Evolutionary conservation across 1,284 basidiomycete genomes (phyloP).

Genomic region (Tetrapyrgos nigripes): DNA sequence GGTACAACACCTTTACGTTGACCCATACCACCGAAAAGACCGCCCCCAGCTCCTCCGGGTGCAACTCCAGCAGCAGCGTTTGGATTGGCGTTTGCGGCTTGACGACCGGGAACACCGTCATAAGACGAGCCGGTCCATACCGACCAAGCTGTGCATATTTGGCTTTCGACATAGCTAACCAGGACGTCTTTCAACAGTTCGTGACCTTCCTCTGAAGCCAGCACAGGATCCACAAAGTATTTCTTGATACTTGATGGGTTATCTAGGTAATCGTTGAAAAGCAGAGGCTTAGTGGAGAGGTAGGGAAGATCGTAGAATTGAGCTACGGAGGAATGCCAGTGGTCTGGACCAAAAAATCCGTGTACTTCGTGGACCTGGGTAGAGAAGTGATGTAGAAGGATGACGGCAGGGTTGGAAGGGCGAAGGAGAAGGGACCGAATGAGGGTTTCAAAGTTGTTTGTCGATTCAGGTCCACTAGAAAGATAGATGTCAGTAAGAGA

Average conservation of each 20-base stretch:
- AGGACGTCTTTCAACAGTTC: slow-evolving; percentile 86
- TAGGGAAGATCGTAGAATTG: slow-evolving; percentile 97
- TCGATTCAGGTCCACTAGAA: slow-evolving; percentile 47
- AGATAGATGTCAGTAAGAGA: background rate
- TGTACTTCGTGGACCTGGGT: slow-evolving; percentile 81
- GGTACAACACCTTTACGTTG: slow-evolving; percentile 66
- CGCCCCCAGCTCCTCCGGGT: slow-evolving; percentile 47
- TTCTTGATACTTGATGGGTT: slow-evolving; percentile 77
- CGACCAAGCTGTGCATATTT: slow-evolving; percentile 86
- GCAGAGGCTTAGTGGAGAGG: slow-evolving; percentile 81
- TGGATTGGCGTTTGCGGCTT: slow-evolving; percentile 73
- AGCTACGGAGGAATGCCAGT: slow-evolving; percentile 87
- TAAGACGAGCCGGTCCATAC: slow-evolving; percentile 71
- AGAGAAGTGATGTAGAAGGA: slow-evolving; percentile 92
- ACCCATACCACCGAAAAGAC: slow-evolving; percentile 78
- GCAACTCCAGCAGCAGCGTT: slow-evolving; percentile 42
- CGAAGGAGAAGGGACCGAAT: slow-evolving; percentile 89
- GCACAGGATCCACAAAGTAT: slow-evolving; percentile 80
- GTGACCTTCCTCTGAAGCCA: slow-evolving; percentile 59
- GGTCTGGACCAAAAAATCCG: slow-evolving; percentile 88
- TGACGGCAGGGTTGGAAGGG: slow-evolving; percentile 86
- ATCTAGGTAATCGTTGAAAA: slow-evolving; percentile 84
- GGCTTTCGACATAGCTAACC: slow-evolving; percentile 85
- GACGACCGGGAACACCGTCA: slow-evolving; percentile 58
- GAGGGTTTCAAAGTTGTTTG: slow-evolving; percentile 89